phyloP scores from a whole-genome alignment of 495 filamentous ascomycete species.

The Penicillium coffeae region DNA sequence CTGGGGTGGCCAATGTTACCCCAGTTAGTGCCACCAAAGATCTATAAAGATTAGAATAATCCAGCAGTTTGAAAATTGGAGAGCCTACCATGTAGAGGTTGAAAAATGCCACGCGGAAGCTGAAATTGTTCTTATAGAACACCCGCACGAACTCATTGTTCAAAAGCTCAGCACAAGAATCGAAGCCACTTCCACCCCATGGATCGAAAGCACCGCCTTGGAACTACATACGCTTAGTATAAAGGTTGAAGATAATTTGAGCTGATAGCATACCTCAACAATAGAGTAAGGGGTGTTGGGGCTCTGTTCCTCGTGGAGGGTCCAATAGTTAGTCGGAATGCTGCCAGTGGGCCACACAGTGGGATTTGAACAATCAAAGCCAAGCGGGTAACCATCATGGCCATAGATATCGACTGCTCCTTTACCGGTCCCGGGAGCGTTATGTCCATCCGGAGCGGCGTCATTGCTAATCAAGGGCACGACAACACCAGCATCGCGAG shows the following conservation, averaged over 20 bases:
- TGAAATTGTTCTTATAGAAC: conserved; percentile 76
- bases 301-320: conserved; percentile 53
- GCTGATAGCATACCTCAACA: conserved; percentile 45
- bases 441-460: conserved; percentile 53
- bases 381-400: conserved; percentile 69
- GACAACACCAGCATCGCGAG: conserved; percentile 63
- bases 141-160: conserved; percentile 71
- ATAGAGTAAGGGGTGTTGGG: conserved; percentile 66
- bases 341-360: conserved; percentile 44
- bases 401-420: conserved; percentile 76
- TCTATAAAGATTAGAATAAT: conserved; percentile 32
- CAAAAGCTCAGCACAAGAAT: conserved; percentile 57
- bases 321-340: conserved; percentile 45
- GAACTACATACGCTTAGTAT: conserved; percentile 40
- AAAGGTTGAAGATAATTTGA: neutral
- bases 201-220: conserved; percentile 75
- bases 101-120: conserved; percentile 56
- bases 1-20: conserved; percentile 72
- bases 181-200: conserved; percentile 69
- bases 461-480: conserved; percentile 78
- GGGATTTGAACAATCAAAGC: conserved; percentile 56
- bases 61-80: neutral
- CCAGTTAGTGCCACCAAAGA: conserved; percentile 78
- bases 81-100: conserved; percentile 64
- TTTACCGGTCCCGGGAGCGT: conserved; percentile 59